Evolutionary conservation across 495 filamentous ascomycete genomes (phyloP).

Genomic region (Monascus purpureus): DNA sequence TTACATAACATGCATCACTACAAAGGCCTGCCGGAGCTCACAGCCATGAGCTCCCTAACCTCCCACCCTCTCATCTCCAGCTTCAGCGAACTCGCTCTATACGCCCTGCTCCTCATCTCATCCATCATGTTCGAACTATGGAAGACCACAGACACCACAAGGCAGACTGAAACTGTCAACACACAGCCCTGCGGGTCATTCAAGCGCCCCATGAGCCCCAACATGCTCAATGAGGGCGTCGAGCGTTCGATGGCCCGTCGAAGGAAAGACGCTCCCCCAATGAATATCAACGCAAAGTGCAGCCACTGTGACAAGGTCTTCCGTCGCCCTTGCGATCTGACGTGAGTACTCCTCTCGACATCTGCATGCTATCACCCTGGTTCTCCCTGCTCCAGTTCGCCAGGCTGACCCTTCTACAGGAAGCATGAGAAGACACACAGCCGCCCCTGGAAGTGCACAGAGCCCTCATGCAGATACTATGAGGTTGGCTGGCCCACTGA

Average conservation of each 20-base stretch:
- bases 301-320: slow-evolving; percentile 77
- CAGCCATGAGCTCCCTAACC: too few relatives aligned
- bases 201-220: slow-evolving; percentile 49
- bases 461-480: slow-evolving; percentile 69
- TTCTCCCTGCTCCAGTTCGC: background rate
- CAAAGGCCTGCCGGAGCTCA: too few relatives aligned
- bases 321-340: slow-evolving; percentile 82
- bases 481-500: slow-evolving; percentile 88
- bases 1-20: too few relatives aligned
- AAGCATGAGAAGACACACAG: slow-evolving; percentile 98
- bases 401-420: slow-evolving; percentile 18
- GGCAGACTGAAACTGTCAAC: too few relatives aligned
- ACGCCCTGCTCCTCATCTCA: too few relatives aligned
- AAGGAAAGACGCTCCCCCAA: slow-evolving; percentile 61
- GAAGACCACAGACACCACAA: too few relatives aligned
- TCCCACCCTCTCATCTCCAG: too few relatives aligned
- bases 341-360: slow-evolving; percentile 16
- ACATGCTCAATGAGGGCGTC: slow-evolving; percentile 52
- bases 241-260: slow-evolving; percentile 80
- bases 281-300: slow-evolving; percentile 64
- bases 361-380: background rate
- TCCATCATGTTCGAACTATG: too few relatives aligned
- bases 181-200: too few relatives aligned
- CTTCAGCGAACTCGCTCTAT: too few relatives aligned
- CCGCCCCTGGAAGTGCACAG: slow-evolving; percentile 84